phyloP scores from a whole-genome alignment of 768 basidiomycete genomes.

The Peribolospora baueri region DNA sequence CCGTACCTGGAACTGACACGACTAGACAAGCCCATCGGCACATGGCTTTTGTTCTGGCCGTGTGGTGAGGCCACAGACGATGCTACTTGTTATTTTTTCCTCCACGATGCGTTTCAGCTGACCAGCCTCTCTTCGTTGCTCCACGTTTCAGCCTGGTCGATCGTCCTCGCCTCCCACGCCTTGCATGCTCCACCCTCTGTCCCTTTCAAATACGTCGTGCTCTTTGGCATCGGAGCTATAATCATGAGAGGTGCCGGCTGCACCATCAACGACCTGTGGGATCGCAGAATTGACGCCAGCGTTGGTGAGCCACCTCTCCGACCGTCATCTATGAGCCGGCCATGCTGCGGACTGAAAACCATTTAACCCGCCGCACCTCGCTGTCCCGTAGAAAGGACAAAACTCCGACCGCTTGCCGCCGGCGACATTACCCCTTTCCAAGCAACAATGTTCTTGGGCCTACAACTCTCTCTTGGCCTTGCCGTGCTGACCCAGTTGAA shows the following conservation, averaged over 20 bases:
- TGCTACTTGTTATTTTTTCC: not conserved
- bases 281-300: slow-evolving; percentile 63
- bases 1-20: slow-evolving; percentile 74
- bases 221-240: slow-evolving; percentile 74
- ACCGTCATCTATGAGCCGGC: not conserved
- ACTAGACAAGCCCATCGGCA: slow-evolving; percentile 90
- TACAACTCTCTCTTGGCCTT: slow-evolving; percentile 57
- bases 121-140: not conserved
- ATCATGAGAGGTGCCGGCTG: slow-evolving; percentile 97
- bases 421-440: slow-evolving; percentile 53
- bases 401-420: slow-evolving; percentile 58
- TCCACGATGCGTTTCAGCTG: not conserved
- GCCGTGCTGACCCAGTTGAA: slow-evolving; percentile 74
- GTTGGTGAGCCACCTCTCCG: slow-evolving; percentile 37
- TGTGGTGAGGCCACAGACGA: slow-evolving; percentile 38
- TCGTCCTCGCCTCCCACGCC: slow-evolving; percentile 83
- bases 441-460: slow-evolving; percentile 55
- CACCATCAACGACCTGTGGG: slow-evolving; percentile 99
- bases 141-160: slow-evolving; percentile 59
- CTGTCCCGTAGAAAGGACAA: slow-evolving; percentile 43
- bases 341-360: not conserved
- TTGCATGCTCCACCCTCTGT: slow-evolving; percentile 37
- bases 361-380: not conserved
- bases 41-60: slow-evolving; percentile 70
- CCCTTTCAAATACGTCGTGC: slow-evolving; percentile 46